Conservation (phyloP, 305 asterid genomes). For the Ilex paraguariensis region DNA sequence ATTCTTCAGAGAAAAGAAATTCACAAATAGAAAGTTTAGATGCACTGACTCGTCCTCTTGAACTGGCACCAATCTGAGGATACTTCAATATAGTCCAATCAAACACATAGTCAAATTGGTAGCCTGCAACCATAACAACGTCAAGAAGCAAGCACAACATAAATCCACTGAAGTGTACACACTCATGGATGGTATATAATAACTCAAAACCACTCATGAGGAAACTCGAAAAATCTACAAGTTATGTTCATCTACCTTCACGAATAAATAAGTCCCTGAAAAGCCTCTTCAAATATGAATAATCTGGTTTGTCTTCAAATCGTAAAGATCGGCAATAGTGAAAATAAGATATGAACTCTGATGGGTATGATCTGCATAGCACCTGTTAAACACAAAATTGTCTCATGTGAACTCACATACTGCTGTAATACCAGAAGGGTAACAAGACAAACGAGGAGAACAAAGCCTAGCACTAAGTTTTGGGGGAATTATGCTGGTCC, state of each 20-base stretch:
- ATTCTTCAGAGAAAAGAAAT: neutral
- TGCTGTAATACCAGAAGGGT: neutral
- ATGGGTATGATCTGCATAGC: conserved; percentile 61
- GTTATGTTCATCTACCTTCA: conserved; percentile 37
- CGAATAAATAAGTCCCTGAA: conserved; percentile 65
- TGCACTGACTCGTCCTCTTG: neutral
- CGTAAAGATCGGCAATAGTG: conserved; percentile 66
- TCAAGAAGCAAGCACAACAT: neutral
- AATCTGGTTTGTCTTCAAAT: conserved; percentile 74
- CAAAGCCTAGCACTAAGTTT: conserved; percentile 6
- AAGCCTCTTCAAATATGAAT: conserved; percentile 68
- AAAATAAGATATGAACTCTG: conserved; percentile 70
- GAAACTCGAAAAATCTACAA: neutral
- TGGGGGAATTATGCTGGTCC: neutral
- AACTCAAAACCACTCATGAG: neutral
- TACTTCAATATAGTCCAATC: conserved; percentile 70
- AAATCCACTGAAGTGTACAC: neutral
- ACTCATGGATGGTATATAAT: neutral
- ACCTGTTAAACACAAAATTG: conserved; percentile 24
- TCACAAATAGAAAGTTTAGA: neutral
- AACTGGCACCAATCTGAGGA: conserved; percentile 34
- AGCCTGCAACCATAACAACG: conserved; percentile 29
- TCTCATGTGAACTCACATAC: neutral
- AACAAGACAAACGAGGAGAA: conserved; percentile 9
- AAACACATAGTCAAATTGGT: conserved; percentile 57